These are phyloP conservation scores for Neurospora sp. DNA, from an alignment of 2,329 filamentous ascomycete species.

Conservation along the genomic window DNA sequence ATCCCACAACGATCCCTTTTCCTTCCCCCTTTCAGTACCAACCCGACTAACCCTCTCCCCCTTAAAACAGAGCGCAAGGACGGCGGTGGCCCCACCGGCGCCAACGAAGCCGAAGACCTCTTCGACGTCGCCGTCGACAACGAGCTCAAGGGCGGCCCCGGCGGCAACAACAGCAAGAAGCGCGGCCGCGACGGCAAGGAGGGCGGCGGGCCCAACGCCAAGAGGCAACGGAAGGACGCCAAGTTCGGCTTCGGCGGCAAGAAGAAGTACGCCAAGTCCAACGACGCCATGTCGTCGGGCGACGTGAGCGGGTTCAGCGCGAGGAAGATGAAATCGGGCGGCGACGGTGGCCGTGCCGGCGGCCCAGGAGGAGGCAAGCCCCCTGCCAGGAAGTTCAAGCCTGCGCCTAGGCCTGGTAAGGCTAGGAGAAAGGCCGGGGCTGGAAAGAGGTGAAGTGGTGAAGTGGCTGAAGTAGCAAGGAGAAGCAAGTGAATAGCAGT, in stretches of 20 bases:
- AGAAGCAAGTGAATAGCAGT: not conserved
- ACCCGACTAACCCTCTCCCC: slow-evolving; percentile 12
- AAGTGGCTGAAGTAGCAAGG: not conserved
- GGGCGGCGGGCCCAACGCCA: slow-evolving; percentile 41
- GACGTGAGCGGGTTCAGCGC: slow-evolving; percentile 73
- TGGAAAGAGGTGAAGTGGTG: slow-evolving; percentile 24
- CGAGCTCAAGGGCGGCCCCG: slow-evolving; percentile 32
- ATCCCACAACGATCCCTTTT: not conserved
- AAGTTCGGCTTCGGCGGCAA: slow-evolving; percentile 96
- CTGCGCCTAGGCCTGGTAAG: slow-evolving; percentile 37
- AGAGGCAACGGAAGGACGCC: slow-evolving; percentile 87
- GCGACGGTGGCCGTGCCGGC: slow-evolving; percentile 10
- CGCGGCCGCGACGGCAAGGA: slow-evolving; percentile 31
- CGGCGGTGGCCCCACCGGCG: slow-evolving; percentile 44
- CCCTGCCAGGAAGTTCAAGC: slow-evolving; percentile 25
- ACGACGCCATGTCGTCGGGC: slow-evolving; percentile 71
- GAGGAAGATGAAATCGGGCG: slow-evolving; percentile 70
- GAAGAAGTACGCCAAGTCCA: slow-evolving; percentile 85
- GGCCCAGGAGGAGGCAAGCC: slow-evolving; percentile 13
- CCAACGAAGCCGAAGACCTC: slow-evolving; percentile 74
- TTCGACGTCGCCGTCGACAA: slow-evolving; percentile 84
- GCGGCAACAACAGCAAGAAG: slow-evolving; percentile 26
- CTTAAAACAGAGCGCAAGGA: slow-evolving; percentile 29
- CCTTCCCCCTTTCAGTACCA: not conserved
- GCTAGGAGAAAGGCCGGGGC: slow-evolving; percentile 36